Base-by-base conservation (phyloP, 495 filamentous ascomycete genomes). In the Penicillium chermesinum region DNA sequence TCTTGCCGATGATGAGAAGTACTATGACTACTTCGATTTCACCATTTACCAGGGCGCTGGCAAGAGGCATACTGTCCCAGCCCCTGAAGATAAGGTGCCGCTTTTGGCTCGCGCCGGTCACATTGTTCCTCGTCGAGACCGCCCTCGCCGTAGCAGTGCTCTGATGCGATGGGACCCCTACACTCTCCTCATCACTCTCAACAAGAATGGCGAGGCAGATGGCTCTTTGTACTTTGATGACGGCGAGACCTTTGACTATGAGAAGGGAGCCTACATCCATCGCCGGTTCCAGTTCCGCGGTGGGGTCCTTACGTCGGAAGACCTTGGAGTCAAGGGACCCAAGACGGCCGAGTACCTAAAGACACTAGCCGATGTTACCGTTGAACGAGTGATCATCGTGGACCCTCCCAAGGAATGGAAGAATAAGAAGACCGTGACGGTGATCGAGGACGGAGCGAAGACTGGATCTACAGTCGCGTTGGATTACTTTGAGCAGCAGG, bases 121-220 rank as follows among this genome's bases (percentile, higher is more conserved):
- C 59, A 84, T 98, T 61, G 82, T 98, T 62, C 86, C 89, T 13
- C 85, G 93, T 37, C 87, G 89, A 50, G 93, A 98, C 49, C 79
- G 83, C 0, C 90, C 91, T 2, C 81, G 93, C 35, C 81, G 90
- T 42, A 91, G 86, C 53, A 86, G 82, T 45, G 85, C 85, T 5
- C 73, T 96, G 7, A 96, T 97, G 94, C 84, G 80, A 57, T 94
- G 80, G 70, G 93, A 98, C 61, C 89, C 91, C 5, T 95, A 95
- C 67, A 97, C 93, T 7, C 78, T 98, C 2, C 81, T 97, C 32
- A 72, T 97, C 3, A 79, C 82, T 1, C 69, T 95, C n/a, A 71
- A 79, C 54, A 80, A 83, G 58, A 74, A 81, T 25, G 83, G 82
- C 37, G 76, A 80, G 43, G 90, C 93, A 0, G 82, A 87, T 41